A percentile compares a stretch with the other conserved stretches of the same genome.
Evolutionary conservation across 2,329 filamentous ascomycete genomes (phyloP).

Genomic region (Raffaelea albimanens): DNA sequence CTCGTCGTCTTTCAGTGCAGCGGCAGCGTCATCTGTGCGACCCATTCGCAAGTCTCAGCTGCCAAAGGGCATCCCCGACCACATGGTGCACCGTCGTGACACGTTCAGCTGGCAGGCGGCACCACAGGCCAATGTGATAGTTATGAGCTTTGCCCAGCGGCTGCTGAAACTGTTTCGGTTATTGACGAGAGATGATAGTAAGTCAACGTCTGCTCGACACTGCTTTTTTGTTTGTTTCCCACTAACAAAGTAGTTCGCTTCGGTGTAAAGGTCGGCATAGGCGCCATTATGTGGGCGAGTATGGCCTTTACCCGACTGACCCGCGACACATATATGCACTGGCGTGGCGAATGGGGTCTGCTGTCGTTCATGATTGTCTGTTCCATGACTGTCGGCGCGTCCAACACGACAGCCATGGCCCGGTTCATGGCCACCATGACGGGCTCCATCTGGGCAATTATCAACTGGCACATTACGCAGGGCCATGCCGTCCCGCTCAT

Average conservation of each 20-base stretch:
- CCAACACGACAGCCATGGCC: conserved; percentile 83
- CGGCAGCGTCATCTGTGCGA: conserved; percentile 24
- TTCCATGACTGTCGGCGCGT: conserved; percentile 92
- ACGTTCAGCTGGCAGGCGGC: conserved; percentile 48
- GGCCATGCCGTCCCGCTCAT: conserved; percentile 70
- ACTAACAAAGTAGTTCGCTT: conserved; percentile 46
- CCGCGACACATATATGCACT: conserved; percentile 70
- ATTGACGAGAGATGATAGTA: conserved; percentile 44
- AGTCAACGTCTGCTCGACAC: conserved; percentile 15
- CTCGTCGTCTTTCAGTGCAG: too few species aligned
- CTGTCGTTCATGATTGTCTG: conserved; percentile 97
- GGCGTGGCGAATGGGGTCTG: conserved; percentile 94
- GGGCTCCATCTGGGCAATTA: conserved; percentile 64
- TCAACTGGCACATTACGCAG: conserved; percentile 67
- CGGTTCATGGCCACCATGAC: conserved; percentile 80
- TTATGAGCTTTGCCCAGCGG: conserved; percentile 34
- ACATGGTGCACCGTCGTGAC: conserved; percentile 42
- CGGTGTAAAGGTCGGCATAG: conserved; percentile 86
- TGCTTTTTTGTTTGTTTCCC: not conserved
- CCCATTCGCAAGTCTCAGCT: conserved; percentile 44
- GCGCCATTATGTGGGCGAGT: conserved; percentile 79
- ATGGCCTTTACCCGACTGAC: conserved; percentile 77
- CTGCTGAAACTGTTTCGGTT: conserved; percentile 36
- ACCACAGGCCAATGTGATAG: conserved; percentile 32
- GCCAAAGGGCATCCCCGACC: conserved; percentile 45